Evolutionary conservation across 345 rosid species (phyloP).

Genomic region (Eucalyptus cladocalyx): DNA sequence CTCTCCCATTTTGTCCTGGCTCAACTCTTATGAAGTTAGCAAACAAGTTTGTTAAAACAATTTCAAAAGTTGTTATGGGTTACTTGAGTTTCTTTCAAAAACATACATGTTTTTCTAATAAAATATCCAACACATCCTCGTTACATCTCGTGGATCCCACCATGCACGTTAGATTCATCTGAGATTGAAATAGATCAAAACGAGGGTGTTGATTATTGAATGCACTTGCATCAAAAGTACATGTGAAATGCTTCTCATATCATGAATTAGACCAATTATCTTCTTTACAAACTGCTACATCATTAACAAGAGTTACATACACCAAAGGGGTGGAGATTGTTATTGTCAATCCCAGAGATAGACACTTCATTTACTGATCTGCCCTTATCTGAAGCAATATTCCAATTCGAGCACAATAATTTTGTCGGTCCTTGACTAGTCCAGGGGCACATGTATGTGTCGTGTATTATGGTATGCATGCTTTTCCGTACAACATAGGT

Average conservation of each 20-base stretch:
- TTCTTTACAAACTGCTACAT: background rate
- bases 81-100: background rate
- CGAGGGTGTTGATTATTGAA: background rate
- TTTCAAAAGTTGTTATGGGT: background rate
- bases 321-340: background rate
- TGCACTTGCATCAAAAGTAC: background rate
- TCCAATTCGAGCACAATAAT: background rate
- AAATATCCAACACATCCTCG: background rate
- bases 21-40: background rate
- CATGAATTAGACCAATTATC: rapidly evolving
- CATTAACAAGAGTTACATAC: background rate
- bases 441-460: background rate
- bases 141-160: background rate
- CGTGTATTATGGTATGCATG: background rate
- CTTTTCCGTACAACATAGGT: background rate
- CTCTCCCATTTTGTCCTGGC: background rate
- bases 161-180: no score
- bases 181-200: background rate
- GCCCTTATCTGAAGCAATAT: background rate
- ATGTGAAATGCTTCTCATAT: background rate
- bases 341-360: background rate
- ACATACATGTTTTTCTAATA: background rate
- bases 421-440: background rate
- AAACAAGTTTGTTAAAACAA: background rate
- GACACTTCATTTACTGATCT: background rate